Base-by-base conservation (phyloP, 1,284 basidiomycete genomes). In the Rhodotorula glutinis region DNA sequence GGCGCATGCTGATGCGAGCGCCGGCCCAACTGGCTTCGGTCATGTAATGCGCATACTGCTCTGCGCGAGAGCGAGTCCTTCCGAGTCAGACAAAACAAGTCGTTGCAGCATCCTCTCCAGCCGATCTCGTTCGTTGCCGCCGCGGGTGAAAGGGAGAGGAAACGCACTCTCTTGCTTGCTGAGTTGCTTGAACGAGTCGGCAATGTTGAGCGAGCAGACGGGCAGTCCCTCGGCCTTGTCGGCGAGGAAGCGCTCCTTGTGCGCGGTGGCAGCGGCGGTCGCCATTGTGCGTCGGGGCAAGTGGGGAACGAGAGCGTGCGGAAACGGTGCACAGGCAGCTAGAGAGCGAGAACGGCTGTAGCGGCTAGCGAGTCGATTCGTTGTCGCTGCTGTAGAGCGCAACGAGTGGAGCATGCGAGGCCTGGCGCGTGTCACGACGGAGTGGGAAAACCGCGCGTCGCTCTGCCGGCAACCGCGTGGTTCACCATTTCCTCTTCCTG, bases 1-100 rank as follows among this genome's bases (percentile, higher is more conserved):
- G 89, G 75, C 83, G 87, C 80, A 90, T 88, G 67, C 91, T 88
- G 78, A 92, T 87, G 54, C 88, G 83, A 56, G 85, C 88, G 44
- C 90, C 90, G 0, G 88, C 87, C 90, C 90, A 92, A 27, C 46
- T 60, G 3, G 72, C 70, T 21, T 60, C 40, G 30, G 53, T 40
- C 41, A 74, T 58, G 47, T 66, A 57, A 54, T 72, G 69, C 8
- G 63, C 54, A 59, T 72, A 74, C 23, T 67, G 57, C 49, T 69
- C 71, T 73, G 60, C 11, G 4, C 21, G 25, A 9, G 2, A 29
- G 13, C 4, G 44, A 16, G 47, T 49, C n/a, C 19, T n/a, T n/a
- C n/a, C n/a, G n/a, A n/a, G n/a, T n/a, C n/a, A n/a, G n/a, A n/a
- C n/a, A n/a, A n/a, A n/a, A n/a, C n/a, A n/a, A n/a, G n/a, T n/a